These are phyloP conservation scores for Scedosporium aurantiacum DNA, from an alignment of 2,329 filamentous ascomycete genomes.

Conservation along the genomic window DNA sequence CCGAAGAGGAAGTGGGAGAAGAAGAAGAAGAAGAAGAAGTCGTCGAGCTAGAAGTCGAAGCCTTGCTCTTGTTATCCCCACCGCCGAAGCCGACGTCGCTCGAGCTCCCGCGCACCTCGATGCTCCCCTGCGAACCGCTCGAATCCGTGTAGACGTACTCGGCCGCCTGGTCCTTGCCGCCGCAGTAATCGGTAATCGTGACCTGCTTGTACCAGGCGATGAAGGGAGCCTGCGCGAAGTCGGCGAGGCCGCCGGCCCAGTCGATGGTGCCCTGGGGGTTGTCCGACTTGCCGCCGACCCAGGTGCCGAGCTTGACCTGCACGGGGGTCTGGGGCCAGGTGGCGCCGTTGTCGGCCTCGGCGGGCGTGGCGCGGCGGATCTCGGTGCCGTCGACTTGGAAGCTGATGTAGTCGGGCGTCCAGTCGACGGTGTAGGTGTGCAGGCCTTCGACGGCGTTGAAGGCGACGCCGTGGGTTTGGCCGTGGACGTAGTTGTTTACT, in stretches of 20 bases:
- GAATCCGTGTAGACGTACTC: conserved; percentile 42
- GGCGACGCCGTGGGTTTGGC: conserved; percentile 34
- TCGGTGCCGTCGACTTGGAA: conserved; percentile 46
- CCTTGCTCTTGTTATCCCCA: conserved; percentile 14
- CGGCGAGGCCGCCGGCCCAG: conserved; percentile 58
- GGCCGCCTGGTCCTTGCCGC: conserved; percentile 28
- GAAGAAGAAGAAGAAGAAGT: background rate
- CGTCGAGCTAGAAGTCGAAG: background rate
- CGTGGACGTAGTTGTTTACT: conserved; percentile 38
- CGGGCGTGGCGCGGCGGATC: conserved; percentile 35
- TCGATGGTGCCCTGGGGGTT: conserved; percentile 46
- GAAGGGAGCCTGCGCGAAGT: conserved; percentile 42
- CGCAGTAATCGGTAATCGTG: conserved; percentile 42
- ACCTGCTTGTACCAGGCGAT: conserved; percentile 46
- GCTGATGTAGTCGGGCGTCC: conserved; percentile 45
- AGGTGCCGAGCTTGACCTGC: conserved; percentile 52
- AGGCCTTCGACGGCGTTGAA: conserved; percentile 26
- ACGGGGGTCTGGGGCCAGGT: conserved; percentile 60
- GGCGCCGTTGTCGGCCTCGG: conserved; percentile 28
- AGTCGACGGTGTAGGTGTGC: conserved; percentile 59
- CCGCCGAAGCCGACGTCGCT: background rate
- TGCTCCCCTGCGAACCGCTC: conserved; percentile 38
- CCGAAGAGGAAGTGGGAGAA: background rate
- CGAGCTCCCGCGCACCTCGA: conserved; percentile 34
- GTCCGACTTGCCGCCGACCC: conserved; percentile 36